These are phyloP conservation scores for Plasmodium gonderi DNA, from an alignment of 169 alveolate genomes.

Conservation along the genomic window DNA sequence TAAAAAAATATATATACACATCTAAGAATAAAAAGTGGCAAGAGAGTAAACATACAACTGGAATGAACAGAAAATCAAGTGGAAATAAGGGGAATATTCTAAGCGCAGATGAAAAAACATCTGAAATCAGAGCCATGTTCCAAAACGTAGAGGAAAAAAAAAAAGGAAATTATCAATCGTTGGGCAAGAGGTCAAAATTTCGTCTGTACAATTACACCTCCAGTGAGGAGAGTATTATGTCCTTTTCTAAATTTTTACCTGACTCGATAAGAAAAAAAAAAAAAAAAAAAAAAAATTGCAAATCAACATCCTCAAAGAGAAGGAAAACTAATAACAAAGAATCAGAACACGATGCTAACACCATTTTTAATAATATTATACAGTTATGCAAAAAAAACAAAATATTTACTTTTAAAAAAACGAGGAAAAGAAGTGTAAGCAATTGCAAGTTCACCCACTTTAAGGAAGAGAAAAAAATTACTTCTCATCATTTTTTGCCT, in stretches of 20 bases:
- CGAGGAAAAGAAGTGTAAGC: not conserved
- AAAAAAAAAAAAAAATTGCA: constrained; percentile 6
- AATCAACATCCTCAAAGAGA: not conserved
- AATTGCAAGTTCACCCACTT: not conserved
- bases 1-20: too few relatives aligned
- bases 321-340: not conserved
- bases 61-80: too few relatives aligned
- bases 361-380: constrained; percentile 28
- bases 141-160: not conserved
- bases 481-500: not conserved
- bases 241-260: constrained; percentile 54
- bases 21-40: too few relatives aligned
- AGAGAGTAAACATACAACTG: too few relatives aligned
- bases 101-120: too few relatives aligned
- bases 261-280: not conserved
- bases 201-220: constrained; percentile 3
- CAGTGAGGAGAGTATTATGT: constrained; percentile 9
- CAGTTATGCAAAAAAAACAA: constrained; percentile 25
- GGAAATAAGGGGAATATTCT: too few relatives aligned
- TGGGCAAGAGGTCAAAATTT: not conserved
- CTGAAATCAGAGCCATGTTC: too few relatives aligned
- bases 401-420: constrained; percentile 32
- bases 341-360: not conserved
- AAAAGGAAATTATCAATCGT: not conserved
- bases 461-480: not conserved